These are phyloP conservation scores for Umbelopsis isabellina DNA, from an alignment of 192 early-diverging fungal genomes.

Conservation along the genomic window DNA sequence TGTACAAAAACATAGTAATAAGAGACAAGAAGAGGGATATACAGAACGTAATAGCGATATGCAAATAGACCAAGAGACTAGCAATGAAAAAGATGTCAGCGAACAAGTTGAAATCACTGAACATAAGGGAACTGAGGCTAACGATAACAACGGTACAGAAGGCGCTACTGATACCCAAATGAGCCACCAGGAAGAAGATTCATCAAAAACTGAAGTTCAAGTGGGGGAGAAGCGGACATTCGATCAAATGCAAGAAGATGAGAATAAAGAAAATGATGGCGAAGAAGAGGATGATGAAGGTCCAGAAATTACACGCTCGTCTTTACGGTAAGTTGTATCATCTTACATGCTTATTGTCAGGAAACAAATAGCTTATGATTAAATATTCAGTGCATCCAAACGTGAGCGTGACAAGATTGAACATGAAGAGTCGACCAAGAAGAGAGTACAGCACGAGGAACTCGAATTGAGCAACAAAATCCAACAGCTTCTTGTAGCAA, in stretches of 20 bases:
- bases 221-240: constrained; percentile 5
- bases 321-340: constrained; percentile 33
- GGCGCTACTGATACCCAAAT: not conserved
- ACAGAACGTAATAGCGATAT: too few species aligned
- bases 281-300: constrained; percentile 34
- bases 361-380: not conserved
- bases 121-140: not conserved
- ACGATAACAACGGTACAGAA: not conserved
- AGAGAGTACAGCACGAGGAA: constrained; percentile 37
- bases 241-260: constrained; percentile 13
- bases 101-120: not conserved
- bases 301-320: constrained; percentile 33
- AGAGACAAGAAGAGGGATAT: too few species aligned
- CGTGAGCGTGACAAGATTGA: constrained; percentile 37
- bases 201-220: not conserved
- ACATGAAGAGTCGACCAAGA: constrained; percentile 30
- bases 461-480: constrained; percentile 23
- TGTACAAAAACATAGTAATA: not conserved
- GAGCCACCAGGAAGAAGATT: not conserved
- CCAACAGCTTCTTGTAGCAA: constrained; percentile 16
- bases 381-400: constrained; percentile 38
- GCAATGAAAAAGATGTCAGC: too few species aligned
- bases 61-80: not conserved
- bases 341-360: not conserved
- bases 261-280: constrained; percentile 10